Conservation (phyloP, 345 rosid genomes). For the Hypericum androsaemum region DNA sequence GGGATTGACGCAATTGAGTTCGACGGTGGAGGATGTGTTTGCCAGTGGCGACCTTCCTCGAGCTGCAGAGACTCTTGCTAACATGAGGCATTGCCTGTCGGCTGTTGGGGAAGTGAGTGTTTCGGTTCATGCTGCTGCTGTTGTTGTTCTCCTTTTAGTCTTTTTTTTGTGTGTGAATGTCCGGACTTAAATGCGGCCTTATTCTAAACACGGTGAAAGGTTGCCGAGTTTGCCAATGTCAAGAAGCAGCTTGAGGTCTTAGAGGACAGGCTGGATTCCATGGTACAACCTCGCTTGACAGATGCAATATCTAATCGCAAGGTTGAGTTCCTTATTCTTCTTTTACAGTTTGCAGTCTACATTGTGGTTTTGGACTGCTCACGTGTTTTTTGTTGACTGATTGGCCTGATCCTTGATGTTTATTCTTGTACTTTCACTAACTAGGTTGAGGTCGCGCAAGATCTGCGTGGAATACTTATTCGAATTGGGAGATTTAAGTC, state of each 20-base stretch:
- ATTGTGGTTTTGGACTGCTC: not conserved
- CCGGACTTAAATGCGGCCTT: not conserved
- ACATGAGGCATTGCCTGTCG: constrained; percentile 96
- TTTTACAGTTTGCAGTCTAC: not conserved
- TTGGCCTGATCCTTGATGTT: constrained; percentile 1
- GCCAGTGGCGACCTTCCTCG: constrained; percentile 96
- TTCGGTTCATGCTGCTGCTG: not conserved
- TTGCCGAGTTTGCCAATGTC: constrained; percentile 95
- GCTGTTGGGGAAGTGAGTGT: constrained; percentile 87
- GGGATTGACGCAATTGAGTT: constrained; percentile 88
- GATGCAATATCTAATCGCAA: constrained; percentile 92
- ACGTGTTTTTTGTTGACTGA: constrained; percentile 3
- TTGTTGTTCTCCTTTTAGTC: not conserved
- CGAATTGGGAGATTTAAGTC: constrained; percentile 94
- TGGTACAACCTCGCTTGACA: constrained; percentile 95
- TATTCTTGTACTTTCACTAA: constrained; percentile 6
- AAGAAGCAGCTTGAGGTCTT: constrained; percentile 89
- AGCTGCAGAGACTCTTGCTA: constrained; percentile 97
- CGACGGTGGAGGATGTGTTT: constrained; percentile 95
- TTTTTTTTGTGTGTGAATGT: not conserved
- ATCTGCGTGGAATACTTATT: constrained; percentile 84
- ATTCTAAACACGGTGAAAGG: constrained; percentile 32
- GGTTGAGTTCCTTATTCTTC: constrained; percentile 31
- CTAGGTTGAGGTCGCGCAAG: constrained; percentile 86
- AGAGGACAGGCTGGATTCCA: constrained; percentile 82